Percentiles rank a stretch among this genome's conserved stretches.
Conservation (phyloP, 768 basidiomycete genomes). For the Lentinus brumalis region DNA sequence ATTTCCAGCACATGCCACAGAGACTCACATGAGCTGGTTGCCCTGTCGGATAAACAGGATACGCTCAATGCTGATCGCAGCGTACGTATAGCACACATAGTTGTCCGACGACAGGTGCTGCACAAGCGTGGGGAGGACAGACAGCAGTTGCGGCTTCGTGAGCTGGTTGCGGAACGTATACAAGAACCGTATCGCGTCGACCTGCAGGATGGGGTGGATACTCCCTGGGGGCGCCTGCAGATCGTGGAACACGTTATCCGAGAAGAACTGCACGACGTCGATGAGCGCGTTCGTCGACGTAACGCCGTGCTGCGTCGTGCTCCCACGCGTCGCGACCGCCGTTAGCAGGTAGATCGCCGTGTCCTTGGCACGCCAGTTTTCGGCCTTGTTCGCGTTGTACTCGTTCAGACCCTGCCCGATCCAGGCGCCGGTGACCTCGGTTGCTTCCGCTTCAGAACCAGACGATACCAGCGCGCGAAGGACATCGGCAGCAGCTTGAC, state of each 20-base stretch:
- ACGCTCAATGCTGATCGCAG: constrained; percentile 97
- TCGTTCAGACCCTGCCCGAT: constrained; percentile 71
- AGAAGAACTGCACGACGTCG: constrained; percentile 95
- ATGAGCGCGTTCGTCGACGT: constrained; percentile 91
- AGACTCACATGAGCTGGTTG: constrained; percentile 67
- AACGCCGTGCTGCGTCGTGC: constrained; percentile 89
- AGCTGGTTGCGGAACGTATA: constrained; percentile 48
- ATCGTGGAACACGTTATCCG: constrained; percentile 87
- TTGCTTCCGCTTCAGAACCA: constrained; percentile 84
- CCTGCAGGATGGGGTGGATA: constrained; percentile 89
- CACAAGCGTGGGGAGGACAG: constrained; percentile 85
- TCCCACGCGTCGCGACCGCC: constrained; percentile 90
- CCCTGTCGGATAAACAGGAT: constrained; percentile 89
- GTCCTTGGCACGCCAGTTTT: constrained; percentile 90
- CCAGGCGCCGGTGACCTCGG: constrained; percentile 84
- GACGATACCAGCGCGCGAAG: constrained; percentile 84
- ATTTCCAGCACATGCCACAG: background rate
- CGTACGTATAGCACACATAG: constrained; percentile 94
- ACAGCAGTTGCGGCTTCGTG: constrained; percentile 90
- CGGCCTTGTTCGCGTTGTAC: constrained; percentile 58
- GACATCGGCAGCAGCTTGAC: constrained; percentile 96
- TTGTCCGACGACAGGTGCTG: constrained; percentile 81
- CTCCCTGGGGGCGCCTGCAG: constrained; percentile 66
- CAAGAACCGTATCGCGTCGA: constrained; percentile 90
- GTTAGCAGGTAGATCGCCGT: constrained; percentile 91